A percentile compares a stretch with the other conserved stretches of the same genome.
phyloP scores from a whole-genome alignment of 768 basidiomycete species.

The Amanita fuliginea region DNA sequence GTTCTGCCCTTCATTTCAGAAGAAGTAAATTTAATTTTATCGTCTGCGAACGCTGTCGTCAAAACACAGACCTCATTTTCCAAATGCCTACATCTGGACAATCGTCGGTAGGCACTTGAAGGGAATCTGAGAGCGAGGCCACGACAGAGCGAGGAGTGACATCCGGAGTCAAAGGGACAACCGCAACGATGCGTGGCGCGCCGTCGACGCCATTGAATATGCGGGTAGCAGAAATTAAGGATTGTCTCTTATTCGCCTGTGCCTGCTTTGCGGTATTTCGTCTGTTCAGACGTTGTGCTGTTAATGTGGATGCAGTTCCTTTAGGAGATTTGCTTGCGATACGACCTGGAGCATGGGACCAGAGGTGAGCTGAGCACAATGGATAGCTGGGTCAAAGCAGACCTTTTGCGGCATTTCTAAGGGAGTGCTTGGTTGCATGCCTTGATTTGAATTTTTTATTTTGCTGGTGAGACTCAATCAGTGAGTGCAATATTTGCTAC shows the following conservation, averaged over 20 bases:
- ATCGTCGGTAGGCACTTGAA: slow-evolving; percentile 44
- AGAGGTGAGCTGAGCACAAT: background rate
- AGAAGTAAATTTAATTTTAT: background rate
- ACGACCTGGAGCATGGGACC: slow-evolving; percentile 31
- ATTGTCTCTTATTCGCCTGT: slow-evolving; percentile 60
- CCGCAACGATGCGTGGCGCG: slow-evolving; percentile 76
- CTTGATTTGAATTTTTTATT: slow-evolving; percentile 93
- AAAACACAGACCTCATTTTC: slow-evolving; percentile 48
- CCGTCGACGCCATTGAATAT: slow-evolving; percentile 72
- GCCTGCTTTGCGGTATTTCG: slow-evolving; percentile 80
- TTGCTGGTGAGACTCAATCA: slow-evolving; percentile 33
- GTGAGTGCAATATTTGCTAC: background rate
- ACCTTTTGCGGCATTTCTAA: slow-evolving; percentile 86
- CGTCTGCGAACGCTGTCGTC: background rate
- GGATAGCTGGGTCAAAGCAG: background rate
- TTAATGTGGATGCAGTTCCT: slow-evolving; percentile 32
- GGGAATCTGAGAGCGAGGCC: slow-evolving; percentile 42
- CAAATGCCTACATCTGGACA: slow-evolving; percentile 46
- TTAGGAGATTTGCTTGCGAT: slow-evolving; percentile 46
- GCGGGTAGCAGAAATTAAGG: slow-evolving; percentile 59
- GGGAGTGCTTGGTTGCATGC: slow-evolving; percentile 74
- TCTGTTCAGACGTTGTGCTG: slow-evolving; percentile 70
- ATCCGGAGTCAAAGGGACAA: slow-evolving; percentile 74
- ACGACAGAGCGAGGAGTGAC: slow-evolving; percentile 42
- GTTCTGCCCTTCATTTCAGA: slow-evolving; percentile 51